Conservation (phyloP, 768 basidiomycete genomes). For the Phaeotremella skinneri region DNA sequence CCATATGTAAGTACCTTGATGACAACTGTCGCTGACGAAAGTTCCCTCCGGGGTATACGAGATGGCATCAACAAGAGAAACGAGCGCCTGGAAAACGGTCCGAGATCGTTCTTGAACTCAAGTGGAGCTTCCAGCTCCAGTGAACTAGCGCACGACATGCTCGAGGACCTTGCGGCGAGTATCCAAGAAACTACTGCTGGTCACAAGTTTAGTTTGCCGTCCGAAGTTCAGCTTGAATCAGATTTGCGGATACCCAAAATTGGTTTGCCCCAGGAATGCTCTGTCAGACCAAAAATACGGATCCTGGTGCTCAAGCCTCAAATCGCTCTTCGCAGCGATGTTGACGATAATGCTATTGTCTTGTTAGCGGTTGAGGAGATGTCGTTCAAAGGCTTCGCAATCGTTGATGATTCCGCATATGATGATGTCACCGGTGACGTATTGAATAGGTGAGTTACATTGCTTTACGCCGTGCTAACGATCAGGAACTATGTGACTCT, state of each 20-base stretch:
- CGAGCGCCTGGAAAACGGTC: constrained; percentile 3
- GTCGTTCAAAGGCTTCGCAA: constrained; percentile 70
- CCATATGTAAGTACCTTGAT: constrained; percentile 60
- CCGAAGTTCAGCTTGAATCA: constrained; percentile 2
- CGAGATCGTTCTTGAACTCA: neutral
- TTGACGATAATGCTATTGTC: constrained; percentile 60
- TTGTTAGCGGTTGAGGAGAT: constrained; percentile 76
- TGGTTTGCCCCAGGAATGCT: constrained; percentile 46
- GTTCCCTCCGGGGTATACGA: constrained; percentile 20
- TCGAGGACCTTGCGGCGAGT: constrained; percentile 6
- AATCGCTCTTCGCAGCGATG: constrained; percentile 69
- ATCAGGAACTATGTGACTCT: constrained; percentile 72
- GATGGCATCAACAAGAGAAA: constrained; percentile 13
- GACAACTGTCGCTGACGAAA: constrained; percentile 1
- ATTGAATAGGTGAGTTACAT: constrained; percentile 67
- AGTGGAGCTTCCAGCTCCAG: neutral
- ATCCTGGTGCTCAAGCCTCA: constrained; percentile 89
- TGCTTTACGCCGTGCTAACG: constrained; percentile 11
- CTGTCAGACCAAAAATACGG: constrained; percentile 60
- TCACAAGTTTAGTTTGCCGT: constrained; percentile 18
- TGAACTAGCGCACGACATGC: constrained; percentile 17
- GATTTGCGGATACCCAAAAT: constrained; percentile 16
- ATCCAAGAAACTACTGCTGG: constrained; percentile 6
- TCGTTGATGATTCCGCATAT: constrained; percentile 76
- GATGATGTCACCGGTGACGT: constrained; percentile 83